A percentile compares a stretch with the other conserved stretches of the same genome.
phyloP scores from a whole-genome alignment of 108 stramenopile genomes.

The Cyclostephanos tholiformis region DNA sequence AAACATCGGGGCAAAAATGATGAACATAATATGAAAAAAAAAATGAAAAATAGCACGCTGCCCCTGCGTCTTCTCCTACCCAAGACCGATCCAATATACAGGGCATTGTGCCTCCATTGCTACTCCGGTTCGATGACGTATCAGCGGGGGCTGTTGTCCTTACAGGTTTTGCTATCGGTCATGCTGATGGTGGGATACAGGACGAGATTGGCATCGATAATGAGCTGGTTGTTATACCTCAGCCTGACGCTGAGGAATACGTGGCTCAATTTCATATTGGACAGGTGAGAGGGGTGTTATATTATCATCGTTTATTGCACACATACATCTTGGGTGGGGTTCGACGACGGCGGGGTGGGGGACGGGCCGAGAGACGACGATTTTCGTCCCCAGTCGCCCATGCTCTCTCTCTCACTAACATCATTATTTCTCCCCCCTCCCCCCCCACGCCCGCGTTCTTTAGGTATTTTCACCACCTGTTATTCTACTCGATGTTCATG shows the following conservation, averaged over 20 bases:
- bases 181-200: conserved; percentile 67
- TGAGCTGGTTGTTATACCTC: conserved; percentile 78
- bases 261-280: conserved; percentile 87
- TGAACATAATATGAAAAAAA: neutral
- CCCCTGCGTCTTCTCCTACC: conserved; percentile 66
- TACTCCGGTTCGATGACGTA: conserved; percentile 67
- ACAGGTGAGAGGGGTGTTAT: conserved; percentile 56
- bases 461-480: conserved; percentile 78
- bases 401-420: neutral
- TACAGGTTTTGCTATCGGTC: conserved; percentile 64
- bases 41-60: conserved; percentile 50
- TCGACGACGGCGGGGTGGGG: too few species aligned
- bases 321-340: too few species aligned
- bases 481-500: conserved; percentile 81
- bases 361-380: too few species aligned
- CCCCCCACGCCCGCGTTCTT: too few species aligned
- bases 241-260: conserved; percentile 81
- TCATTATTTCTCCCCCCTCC: neutral
- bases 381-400: too few species aligned
- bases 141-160: conserved; percentile 56
- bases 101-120: conserved; percentile 71
- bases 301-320: too few species aligned
- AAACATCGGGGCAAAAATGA: too few species aligned
- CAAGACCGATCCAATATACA: conserved; percentile 73
- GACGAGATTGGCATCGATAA: conserved; percentile 61